A percentile compares a stretch with the other conserved stretches of the same genome.
Evolutionary conservation across 768 basidiomycete genomes (phyloP).

Genomic region (Lactarius akahatsu): DNA sequence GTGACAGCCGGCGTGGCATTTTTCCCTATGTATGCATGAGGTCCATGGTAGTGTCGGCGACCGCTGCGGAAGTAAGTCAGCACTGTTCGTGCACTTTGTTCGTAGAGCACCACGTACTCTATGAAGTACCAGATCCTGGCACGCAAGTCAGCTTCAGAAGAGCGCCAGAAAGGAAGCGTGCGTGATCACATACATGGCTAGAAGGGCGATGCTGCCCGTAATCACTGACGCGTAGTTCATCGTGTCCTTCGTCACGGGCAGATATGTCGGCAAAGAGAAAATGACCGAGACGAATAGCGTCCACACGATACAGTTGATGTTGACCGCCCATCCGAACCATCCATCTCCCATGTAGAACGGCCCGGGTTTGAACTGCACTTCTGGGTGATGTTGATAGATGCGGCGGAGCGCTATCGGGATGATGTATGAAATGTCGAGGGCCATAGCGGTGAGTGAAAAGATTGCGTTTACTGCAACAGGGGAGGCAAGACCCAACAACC

Average conservation of each 20-base stretch:
- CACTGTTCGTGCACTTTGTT: neutral
- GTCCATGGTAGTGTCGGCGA: conserved; percentile 28
- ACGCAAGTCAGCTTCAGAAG: neutral
- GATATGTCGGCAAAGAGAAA: conserved; percentile 67
- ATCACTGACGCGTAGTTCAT: conserved; percentile 80
- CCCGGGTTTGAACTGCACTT: conserved; percentile 81
- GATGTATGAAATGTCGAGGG: conserved; percentile 75
- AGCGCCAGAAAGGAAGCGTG: neutral
- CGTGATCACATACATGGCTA: conserved; percentile 34
- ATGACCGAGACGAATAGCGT: conserved; percentile 67
- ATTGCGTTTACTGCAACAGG: conserved; percentile 76
- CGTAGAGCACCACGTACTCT: conserved; percentile 23
- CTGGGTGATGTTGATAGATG: conserved; percentile 67
- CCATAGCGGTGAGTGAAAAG: conserved; percentile 79
- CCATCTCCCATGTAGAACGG: conserved; percentile 85
- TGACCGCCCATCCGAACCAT: conserved; percentile 56
- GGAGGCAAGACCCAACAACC: conserved; percentile 73
- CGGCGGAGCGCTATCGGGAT: conserved; percentile 79
- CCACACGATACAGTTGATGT: conserved; percentile 66
- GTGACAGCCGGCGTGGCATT: neutral
- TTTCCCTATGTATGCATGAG: conserved; percentile 13
- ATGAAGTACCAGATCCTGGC: conserved; percentile 32
- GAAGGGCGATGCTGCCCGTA: conserved; percentile 37
- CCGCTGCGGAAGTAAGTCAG: conserved; percentile 19
- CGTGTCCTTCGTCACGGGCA: conserved; percentile 65